Evolutionary conservation across 176 grass and related monocot genomes (phyloP), one percentile per base, ranked within the genome.

Genomic region (Cymbopogon citratus): DNA sequence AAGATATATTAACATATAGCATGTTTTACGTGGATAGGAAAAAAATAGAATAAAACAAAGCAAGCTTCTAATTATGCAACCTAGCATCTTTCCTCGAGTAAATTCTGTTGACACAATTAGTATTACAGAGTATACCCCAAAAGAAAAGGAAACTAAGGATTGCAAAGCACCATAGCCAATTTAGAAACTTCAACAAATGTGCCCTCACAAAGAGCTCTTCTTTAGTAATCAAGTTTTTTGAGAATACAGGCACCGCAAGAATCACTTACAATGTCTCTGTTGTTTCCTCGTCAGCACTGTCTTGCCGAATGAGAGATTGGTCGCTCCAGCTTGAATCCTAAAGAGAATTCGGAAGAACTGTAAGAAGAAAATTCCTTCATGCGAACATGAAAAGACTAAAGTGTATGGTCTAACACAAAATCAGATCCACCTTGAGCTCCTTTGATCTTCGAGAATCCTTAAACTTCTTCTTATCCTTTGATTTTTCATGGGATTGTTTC

Each of bases 381-480:
- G 27, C 23, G n/a, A 49, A 76, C 18, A 87, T 7, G 15, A 68
- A 71, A 31, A 19, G 56, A 5, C 8, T 25, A 25, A 59, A 6
- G 6, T 46, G 74, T 44, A 64, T 67, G 46, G 60, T 83, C 34
- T 68, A 68, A 49, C 23, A 75, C 6, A 81, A 81, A 80, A 59
- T 51, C 33, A 44, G 29, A 43, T 77, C 54, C 43, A 99, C 93
- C 96, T 99, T 95, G 6, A 69, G 41, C 73, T 91, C 92, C 83
- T 95, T 99, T 63, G 69, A 63, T 88, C 85, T 99, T 44, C 80
- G 77, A 73, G 78, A 57, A 91, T 99, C 96, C 82, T 87, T 95
- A 8, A 45, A 76, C 73, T 95, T 99, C 82, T 88, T 99, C 91
- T 90, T 95, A 46, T 95, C 96, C 59, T 90, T 99, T 71, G 83